Percentiles rank a stretch among this genome's conserved stretches.
phyloP scores from a whole-genome alignment of 805 yeast genomes.

The Suhomyces sp. region DNA sequence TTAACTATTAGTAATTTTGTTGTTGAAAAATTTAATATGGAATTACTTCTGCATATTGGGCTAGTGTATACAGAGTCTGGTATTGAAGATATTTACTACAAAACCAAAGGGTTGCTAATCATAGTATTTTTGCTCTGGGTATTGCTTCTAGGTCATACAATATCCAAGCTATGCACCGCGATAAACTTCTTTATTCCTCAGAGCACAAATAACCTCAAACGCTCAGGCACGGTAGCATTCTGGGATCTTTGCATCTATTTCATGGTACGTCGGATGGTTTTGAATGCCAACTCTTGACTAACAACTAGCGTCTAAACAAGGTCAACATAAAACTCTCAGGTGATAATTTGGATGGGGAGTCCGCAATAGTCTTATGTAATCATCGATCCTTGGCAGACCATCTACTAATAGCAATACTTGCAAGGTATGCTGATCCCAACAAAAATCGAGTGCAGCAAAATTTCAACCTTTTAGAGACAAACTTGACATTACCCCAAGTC shows the following conservation, averaged over 20 bases:
- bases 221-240: constrained; percentile 6
- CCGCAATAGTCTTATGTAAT: constrained; percentile 48
- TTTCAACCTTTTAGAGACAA: not conserved
- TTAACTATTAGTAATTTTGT: no score
- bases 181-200: constrained; percentile 3
- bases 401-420: constrained; percentile 46
- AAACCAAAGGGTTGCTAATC: not conserved
- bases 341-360: constrained; percentile 34
- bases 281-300: not conserved
- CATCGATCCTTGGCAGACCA: constrained; percentile 72
- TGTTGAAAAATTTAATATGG: constrained; percentile 15
- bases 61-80: not conserved
- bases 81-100: not conserved
- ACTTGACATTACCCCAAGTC: constrained; percentile 38
- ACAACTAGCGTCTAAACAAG: constrained; percentile 28
- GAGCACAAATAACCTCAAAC: constrained; percentile 4
- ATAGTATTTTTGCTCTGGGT: not conserved
- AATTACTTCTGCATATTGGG: constrained; percentile 33
- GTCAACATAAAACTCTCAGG: constrained; percentile 42
- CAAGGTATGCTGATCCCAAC: constrained; percentile 26
- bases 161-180: not conserved
- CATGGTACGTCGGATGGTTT: constrained; percentile 18
- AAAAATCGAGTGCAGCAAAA: not conserved
- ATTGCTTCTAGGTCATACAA: not conserved
- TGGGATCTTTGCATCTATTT: constrained; percentile 25